Base-by-base conservation (phyloP, 2,329 filamentous ascomycete species). In the Pseudomassariella vexata region DNA sequence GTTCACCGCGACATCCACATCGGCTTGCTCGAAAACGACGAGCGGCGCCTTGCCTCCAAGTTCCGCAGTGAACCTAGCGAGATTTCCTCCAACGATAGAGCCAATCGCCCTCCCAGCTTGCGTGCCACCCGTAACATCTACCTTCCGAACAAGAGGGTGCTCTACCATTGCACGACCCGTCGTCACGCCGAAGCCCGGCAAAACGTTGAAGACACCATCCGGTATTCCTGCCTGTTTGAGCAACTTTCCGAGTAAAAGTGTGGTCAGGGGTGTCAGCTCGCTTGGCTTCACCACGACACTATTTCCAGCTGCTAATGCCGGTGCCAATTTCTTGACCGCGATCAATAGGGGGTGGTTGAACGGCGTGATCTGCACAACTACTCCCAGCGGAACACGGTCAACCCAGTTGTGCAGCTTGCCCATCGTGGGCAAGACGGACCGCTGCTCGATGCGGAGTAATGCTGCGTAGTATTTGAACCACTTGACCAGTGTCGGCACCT, bases 101-200 rank as follows among this genome's bases (percentile, higher is more conserved):
- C 83, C 79, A 47, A 87, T 83, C 21, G 73, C 71, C 36, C 77
- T 68, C 5, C 81, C 82, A 12, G 82, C 77, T n/a, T 63, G 60
- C 15, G 82, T 86, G n/a, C 80, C 82, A 25, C 83, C 82, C 22
- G 82, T 87, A 46, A 88, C 79, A 44, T 84, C 82, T 35, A 87
- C 72, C 62, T 86, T 86, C 56, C 73, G 61, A 3, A 73, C 58
- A 3, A 67, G 53, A 2, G 55, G 54, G 35, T 72, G 80, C 18
- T 70, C 55, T 9, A 68, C 70, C 4, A 79, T 63, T 0, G 64
- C 63, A n/a, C 58, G 62, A 8, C 73, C 73, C 0, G 74, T 78
- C 1, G 59, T 59, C 0, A 49, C 38, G 2, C 76, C 76, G 16
- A 66, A 62, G 0, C 77, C 77, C 0, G 68, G 68, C 1, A 81